Evolutionary conservation across 495 filamentous ascomycete genomes (phyloP), one percentile per base, ranked within the genome.

Genomic region (Daldinia concentrica): DNA sequence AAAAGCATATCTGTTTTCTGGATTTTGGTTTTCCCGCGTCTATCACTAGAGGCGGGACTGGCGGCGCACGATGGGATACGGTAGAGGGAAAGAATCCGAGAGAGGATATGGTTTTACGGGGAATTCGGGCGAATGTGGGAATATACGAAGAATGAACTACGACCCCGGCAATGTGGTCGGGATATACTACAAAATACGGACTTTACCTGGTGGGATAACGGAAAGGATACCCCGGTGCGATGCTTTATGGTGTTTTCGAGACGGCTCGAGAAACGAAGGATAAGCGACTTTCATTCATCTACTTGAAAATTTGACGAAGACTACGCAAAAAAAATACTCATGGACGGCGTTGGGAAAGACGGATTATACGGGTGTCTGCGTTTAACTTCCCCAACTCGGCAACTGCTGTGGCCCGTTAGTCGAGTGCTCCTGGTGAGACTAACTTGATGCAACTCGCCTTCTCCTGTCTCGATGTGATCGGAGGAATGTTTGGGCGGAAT

Each of bases 281-380:
- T 56, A 30, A 51, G 71, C 58, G 57, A 73, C 62, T 73, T 69
- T 69, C 71, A 66, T 69, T 73, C 62, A 69, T 62, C 57, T 65
- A 39, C 58, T 61, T 74, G 59, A 48, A 64, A 54, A 71, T 39
- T 74, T 74, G 52, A 74, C 58, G 71, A 70, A 68, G 72, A 65
- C 68, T 57, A 74, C 64, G 68, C 58, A 64, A 58, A 68, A 55
- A 57, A 57, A 57, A 29, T 41, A 50, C 29, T 74, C 76, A 78
- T 74, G 71, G 74, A 58, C 30, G 76, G 76, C 73, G 76, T 76
- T 78, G 64, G 74, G 70, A 78, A 78, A 78, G 73, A 78, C 74
- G 71, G 74, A 24, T 67, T 76, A 71, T 66, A 69, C 34, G 64
- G 73, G 63, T 74, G 30, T 62, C 67, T 73, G 68, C 37, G 66